Base-by-base conservation (phyloP, 1,284 basidiomycete species). In the Phaffia rhodozyma region DNA sequence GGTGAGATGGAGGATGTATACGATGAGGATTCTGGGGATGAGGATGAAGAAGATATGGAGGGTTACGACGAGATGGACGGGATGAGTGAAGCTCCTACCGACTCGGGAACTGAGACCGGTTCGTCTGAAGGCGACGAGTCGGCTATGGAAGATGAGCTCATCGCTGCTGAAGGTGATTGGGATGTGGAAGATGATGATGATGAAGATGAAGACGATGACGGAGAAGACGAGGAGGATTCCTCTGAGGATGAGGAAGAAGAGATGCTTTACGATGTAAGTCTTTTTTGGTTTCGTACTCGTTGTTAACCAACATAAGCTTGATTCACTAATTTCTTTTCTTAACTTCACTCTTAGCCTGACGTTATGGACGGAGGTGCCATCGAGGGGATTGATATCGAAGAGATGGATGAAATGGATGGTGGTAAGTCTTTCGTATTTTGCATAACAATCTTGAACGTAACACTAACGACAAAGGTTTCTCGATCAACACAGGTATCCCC, bases 231-330 rank as follows among this genome's bases (percentile, higher is more conserved):
- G 18, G 67, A 67, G 13, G 71, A 68, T 4, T 63, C 67, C 16
- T 73, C 70, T 69, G 74, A 71, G 56, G 73, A 65, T 53, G 77
- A 77, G 27, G 78, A 78, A 52, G 82, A 80, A 43, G 84, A 84
- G 66, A 81, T 83, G 68, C 80, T 85, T 71, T 89, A 86, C 86
- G 83, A 86, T 82, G 86, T 88, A 71, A 52, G 81, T 73, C 20
- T 18, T 49, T 11, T 13, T 29, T 32, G 34, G 3, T n/a, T 47
- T 38, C 13, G 25, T 9, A 27, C n/a, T 29, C 52, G 30, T 48
- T 48, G 23, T 27, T n/a, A 9, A 6, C 5, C 18, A 9, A 30
- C 2, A 3, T 2, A 32, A 27, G 23, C 13, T 57, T 32, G 25
- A 1, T 27, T 57, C n/a, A 32, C 55, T 34, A 29, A 9, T 56